Evolutionary conservation across 495 filamentous ascomycete genomes (phyloP).

Genomic region (Cercophora sp.): DNA sequence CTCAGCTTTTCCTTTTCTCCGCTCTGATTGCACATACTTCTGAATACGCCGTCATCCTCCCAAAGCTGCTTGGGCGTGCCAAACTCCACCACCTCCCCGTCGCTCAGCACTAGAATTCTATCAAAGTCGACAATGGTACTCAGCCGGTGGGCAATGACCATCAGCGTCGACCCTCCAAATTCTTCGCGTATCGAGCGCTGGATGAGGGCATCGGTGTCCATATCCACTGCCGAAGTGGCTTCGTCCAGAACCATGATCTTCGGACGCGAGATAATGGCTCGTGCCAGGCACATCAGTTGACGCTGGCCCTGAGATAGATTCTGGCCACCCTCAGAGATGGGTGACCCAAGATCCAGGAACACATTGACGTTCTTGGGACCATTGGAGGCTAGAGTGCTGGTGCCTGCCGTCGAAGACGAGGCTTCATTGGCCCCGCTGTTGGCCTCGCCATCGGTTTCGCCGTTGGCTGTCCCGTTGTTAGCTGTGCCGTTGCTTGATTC

Average conservation of each 20-base stretch:
- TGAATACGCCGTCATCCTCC: conserved; percentile 51
- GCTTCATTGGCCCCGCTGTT: neutral
- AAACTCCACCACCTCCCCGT: conserved; percentile 65
- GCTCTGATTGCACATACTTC: conserved; percentile 64
- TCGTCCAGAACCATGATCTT: conserved; percentile 19
- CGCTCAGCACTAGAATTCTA: conserved; percentile 68
- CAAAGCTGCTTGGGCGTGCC: conserved; percentile 63
- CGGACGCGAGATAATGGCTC: conserved; percentile 6
- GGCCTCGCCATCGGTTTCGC: neutral
- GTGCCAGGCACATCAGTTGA: conserved; percentile 18
- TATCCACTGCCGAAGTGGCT: conserved; percentile 16
- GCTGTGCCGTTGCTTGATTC: neutral
- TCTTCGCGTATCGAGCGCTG: conserved; percentile 13
- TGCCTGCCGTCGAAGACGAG: neutral
- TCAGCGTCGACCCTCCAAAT: conserved; percentile 12
- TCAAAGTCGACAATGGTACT: conserved; percentile 17
- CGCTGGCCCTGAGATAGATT: conserved; percentile 19
- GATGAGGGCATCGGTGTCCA: conserved; percentile 11
- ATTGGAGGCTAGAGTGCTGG: neutral
- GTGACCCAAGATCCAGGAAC: conserved; percentile 11
- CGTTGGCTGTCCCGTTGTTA: neutral
- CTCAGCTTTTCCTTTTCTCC: conserved; percentile 59
- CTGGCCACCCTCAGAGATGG: conserved; percentile 9
- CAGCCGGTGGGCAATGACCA: conserved; percentile 17
- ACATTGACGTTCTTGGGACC: conserved; percentile 4